A percentile compares a stretch with the other conserved stretches of the same genome.
phyloP scores from a whole-genome alignment of 2,329 filamentous ascomycete species.

The Penicillium sp. region DNA sequence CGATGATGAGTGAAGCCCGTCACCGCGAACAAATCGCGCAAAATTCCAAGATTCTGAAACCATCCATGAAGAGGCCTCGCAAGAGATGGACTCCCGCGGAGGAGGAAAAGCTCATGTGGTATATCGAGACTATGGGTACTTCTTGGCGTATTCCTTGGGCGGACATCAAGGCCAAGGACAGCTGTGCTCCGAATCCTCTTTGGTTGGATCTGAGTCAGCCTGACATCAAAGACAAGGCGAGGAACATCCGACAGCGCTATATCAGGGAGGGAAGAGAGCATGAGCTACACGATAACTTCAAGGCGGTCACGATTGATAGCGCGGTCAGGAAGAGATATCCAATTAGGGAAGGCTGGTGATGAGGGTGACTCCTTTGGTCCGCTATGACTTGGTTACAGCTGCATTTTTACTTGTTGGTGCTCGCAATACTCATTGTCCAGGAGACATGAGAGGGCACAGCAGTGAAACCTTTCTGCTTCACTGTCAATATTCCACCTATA shows the following conservation, averaged over 20 bases:
- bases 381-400: not conserved
- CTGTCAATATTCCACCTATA: not conserved
- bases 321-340: too few species aligned
- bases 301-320: too few species aligned
- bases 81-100: slow-evolving; percentile 40
- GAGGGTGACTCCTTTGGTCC: not conserved
- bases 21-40: too few species aligned
- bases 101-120: slow-evolving; percentile 45
- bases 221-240: slow-evolving; percentile 52
- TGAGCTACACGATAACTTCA: too few species aligned
- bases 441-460: not conserved
- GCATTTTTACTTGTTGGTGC: not conserved
- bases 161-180: slow-evolving; percentile 38
- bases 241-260: slow-evolving; percentile 51
- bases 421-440: not conserved
- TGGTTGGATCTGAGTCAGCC: slow-evolving; percentile 48
- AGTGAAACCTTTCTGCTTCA: not conserved
- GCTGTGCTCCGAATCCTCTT: slow-evolving; percentile 30
- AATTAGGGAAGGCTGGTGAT: not conserved
- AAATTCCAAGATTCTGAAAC: too few species aligned
- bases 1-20: too few species aligned
- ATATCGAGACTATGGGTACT: slow-evolving; percentile 47
- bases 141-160: slow-evolving; percentile 42
- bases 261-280: slow-evolving; percentile 25
- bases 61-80: not conserved